Evolutionary conservation across 768 basidiomycete genomes (phyloP).

Genomic region (Lactifluus subvellereus): DNA sequence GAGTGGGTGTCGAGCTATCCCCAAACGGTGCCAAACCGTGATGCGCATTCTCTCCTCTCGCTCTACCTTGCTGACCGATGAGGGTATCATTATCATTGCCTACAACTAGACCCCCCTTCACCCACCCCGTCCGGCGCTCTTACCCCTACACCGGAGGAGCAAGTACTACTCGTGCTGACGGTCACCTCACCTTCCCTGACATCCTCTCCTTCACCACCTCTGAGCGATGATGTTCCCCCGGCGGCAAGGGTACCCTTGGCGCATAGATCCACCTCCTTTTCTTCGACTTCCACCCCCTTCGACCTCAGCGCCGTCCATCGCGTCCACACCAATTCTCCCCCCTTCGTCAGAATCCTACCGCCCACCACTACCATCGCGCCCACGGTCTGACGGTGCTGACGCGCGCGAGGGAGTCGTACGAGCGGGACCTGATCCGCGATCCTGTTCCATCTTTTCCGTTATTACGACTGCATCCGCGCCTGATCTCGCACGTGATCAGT

Average conservation of each 20-base stretch:
- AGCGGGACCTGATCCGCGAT: slow-evolving; percentile 1
- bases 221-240: background rate
- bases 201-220: background rate
- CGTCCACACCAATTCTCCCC: background rate
- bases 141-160: background rate
- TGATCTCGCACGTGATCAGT: slow-evolving; percentile 8
- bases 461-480: background rate
- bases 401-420: background rate
- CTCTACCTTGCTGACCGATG: background rate
- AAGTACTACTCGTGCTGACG: background rate
- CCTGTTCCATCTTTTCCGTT: slow-evolving; percentile 5
- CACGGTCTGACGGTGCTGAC: too few species aligned
- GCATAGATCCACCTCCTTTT: background rate
- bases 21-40: background rate
- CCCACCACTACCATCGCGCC: background rate
- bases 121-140: background rate
- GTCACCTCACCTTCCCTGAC: background rate
- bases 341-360: background rate
- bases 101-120: too few species aligned
- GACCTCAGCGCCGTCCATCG: background rate
- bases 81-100: too few species aligned
- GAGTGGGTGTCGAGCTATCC: background rate
- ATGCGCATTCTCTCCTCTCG: background rate
- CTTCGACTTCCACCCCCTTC: background rate
- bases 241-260: too few species aligned